Evolutionary conservation across 805 yeast species (phyloP), one percentile per base, ranked within the genome.

Genomic region (Myxozyma neotropica): DNA sequence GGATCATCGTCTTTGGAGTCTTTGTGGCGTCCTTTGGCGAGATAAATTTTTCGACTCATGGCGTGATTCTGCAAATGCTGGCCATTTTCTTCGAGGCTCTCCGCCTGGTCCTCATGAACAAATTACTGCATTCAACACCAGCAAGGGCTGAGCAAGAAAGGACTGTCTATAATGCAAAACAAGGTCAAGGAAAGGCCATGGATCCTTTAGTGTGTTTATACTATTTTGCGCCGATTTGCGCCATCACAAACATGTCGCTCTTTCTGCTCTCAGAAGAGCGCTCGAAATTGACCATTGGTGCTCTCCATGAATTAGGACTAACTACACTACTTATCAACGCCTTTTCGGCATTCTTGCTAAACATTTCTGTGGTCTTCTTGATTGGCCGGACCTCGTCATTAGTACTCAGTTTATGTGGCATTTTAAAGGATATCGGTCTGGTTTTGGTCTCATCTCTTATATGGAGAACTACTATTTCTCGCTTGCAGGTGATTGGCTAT

Each of bases 141-240:
- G 46, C 55, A 15, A 39, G 46, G 2, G 31, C 43, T 12, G 58
- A 48, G 13, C 39, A 39, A n/a, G 61, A 55, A 36, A 4, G 23
- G 26, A 17, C 56, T 5, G 52, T 39, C 17, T 55, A 55, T 55
- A 61, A 61, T 40, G 15, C 57, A 10, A 55, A 48, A 39, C 43
- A 21, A n/a, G 53, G 57, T 7, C 43, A 45, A 23, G 55, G 53
- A 10, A 44, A 42, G 52, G 29, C 65, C n/a, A 67, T 67, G 70
- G 68, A 67, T 47, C 70, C 70, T 8, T 33, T 67, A 44, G 70
- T 67, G 19, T 65, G 69, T n/a, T 54, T 67, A 5, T 67, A 67
- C 48, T 61, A 61, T 53, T 67, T 67, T 51, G 64, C 70, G 10
- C 70, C 70, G 15, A 53, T 65, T 26, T 67, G 70, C 38, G 70